Evolutionary conservation across 2,329 filamentous ascomycete species (phyloP).

Genomic region (Byssothecium circinans): DNA sequence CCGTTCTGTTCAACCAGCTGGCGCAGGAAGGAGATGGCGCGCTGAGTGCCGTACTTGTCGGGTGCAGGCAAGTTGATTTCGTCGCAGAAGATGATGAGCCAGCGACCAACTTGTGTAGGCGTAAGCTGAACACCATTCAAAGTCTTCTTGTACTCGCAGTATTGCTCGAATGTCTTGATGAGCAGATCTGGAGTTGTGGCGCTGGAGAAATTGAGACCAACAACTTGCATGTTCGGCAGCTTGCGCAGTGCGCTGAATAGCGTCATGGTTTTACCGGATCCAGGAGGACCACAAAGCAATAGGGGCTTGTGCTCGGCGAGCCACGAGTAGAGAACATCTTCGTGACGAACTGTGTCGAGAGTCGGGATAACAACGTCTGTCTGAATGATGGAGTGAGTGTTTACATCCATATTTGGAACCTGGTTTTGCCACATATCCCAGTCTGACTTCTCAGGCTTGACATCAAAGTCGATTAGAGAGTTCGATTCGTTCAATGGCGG

Average conservation of each 20-base stretch:
- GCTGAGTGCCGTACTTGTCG: slow-evolving; percentile 95
- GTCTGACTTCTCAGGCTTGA: slow-evolving; percentile 79
- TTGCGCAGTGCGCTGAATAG: slow-evolving; percentile 96
- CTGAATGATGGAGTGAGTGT: slow-evolving; percentile 96
- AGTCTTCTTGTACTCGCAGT: slow-evolving; percentile 99
- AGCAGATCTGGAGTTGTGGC: slow-evolving; percentile 96
- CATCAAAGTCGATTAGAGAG: slow-evolving; percentile 95
- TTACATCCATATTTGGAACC: slow-evolving; percentile 92
- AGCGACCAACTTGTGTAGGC: slow-evolving; percentile 93
- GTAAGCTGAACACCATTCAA: slow-evolving; percentile 94
- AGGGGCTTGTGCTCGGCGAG: slow-evolving; percentile 97
- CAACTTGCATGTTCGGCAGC: slow-evolving; percentile 97
- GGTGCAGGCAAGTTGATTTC: slow-evolving; percentile 98
- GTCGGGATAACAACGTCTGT: slow-evolving; percentile 99
- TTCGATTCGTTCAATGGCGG: slow-evolving; percentile 75
- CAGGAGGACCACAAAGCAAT: slow-evolving; percentile 92
- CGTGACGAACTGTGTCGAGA: slow-evolving; percentile 93
- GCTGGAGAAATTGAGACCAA: slow-evolving; percentile 98
- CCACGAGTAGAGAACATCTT: slow-evolving; percentile 99
- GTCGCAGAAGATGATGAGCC: slow-evolving; percentile 98
- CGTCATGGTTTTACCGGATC: slow-evolving; percentile 99
- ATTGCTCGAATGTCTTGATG: slow-evolving; percentile 99
- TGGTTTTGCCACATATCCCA: slow-evolving; percentile 95
- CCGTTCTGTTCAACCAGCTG: slow-evolving; percentile 98
- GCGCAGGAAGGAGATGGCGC: slow-evolving; percentile 94